Evolutionary conservation across 441 rosid species (phyloP).

Genomic region (Erodium texanum): DNA sequence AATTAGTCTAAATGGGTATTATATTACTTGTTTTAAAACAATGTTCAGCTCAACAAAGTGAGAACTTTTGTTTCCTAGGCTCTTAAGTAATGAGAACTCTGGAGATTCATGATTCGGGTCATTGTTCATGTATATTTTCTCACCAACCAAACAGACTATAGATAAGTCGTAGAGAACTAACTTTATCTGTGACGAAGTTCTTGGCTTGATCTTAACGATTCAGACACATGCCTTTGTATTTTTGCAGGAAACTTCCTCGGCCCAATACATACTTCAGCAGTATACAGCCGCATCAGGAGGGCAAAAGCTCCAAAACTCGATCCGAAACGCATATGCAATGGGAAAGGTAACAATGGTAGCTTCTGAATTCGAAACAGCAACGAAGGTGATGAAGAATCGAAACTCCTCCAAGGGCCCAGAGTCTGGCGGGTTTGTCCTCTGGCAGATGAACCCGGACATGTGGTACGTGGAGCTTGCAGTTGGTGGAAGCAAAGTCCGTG

Average conservation of each 20-base stretch:
- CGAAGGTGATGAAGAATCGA: background rate
- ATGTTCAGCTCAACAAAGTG: background rate
- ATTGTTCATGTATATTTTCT: background rate
- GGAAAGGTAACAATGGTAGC: background rate
- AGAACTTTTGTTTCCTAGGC: background rate
- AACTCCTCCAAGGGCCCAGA: conserved; percentile 21
- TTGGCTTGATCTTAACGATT: background rate
- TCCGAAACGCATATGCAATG: background rate
- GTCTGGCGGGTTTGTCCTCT: conserved; percentile 19
- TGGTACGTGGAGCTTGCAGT: conserved; percentile 95
- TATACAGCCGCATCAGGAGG: background rate
- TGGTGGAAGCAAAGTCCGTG: conserved; percentile 79
- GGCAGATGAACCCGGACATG: conserved; percentile 97
- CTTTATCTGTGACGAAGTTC: too few relatives aligned
- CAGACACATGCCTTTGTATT: background rate
- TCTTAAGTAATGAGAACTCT: too few relatives aligned
- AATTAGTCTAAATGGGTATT: too few relatives aligned
- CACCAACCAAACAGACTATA: background rate
- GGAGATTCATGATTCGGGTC: too few relatives aligned
- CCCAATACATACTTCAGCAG: background rate
- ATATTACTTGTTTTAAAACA: too few relatives aligned
- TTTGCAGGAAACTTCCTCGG: background rate
- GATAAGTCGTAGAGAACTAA: background rate
- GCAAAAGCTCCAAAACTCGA: background rate
- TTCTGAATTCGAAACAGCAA: background rate